Conservation (phyloP, 75 land plant species). For the Picea sitchensis region DNA sequence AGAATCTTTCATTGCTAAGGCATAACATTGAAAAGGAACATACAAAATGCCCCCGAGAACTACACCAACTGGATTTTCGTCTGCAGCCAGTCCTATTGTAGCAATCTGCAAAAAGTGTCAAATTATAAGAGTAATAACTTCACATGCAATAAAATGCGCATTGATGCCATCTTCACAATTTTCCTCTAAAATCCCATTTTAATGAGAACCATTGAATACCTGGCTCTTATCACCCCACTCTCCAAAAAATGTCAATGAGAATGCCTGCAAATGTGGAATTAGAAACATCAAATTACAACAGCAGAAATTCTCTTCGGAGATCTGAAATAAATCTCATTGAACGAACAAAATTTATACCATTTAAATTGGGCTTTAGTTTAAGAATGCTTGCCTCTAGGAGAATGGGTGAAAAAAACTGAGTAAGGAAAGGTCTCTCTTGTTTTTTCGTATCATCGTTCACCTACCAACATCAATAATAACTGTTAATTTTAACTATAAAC, state of each 20-base stretch:
- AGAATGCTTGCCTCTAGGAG: slow-evolving; percentile 50
- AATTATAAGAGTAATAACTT: neutral
- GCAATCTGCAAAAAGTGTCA: slow-evolving; percentile 58
- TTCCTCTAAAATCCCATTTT: neutral
- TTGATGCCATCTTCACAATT: neutral
- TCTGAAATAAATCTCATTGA: neutral
- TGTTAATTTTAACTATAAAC: neutral
- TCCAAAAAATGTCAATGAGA: slow-evolving; percentile 90
- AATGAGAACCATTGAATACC: slow-evolving; percentile 35
- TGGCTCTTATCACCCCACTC: slow-evolving; percentile 99
- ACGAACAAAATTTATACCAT: neutral
- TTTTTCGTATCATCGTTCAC: slow-evolving; percentile 57
- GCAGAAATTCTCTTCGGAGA: neutral
- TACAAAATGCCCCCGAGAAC: slow-evolving; percentile 95
- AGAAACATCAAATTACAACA: neutral
- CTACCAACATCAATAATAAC: neutral
- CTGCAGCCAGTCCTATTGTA: slow-evolving; percentile 93
- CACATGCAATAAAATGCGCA: neutral
- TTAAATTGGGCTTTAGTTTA: neutral
- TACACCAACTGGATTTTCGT: slow-evolving; percentile 89
- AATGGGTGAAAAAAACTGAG: slow-evolving; percentile 64
- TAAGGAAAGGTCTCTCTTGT: slow-evolving; percentile 37
- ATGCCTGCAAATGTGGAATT: slow-evolving; percentile 52
- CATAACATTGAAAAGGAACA: slow-evolving; percentile 14
- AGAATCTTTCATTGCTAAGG: neutral